phyloP scores from a whole-genome alignment of 148 eudicot species.

The Nepenthes gracilis region DNA sequence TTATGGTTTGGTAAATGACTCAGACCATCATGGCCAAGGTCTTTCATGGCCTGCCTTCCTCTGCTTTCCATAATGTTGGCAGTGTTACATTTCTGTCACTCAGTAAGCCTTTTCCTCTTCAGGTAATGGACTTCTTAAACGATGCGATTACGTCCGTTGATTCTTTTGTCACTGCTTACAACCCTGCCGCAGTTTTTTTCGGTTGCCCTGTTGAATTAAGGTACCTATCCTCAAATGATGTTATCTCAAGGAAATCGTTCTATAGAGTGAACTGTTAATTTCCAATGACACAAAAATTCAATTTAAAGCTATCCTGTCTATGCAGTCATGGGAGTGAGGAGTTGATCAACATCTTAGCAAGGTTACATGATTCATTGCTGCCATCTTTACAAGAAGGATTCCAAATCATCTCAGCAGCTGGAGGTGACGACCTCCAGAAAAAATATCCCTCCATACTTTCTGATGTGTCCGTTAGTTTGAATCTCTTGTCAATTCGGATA shows the following conservation, averaged over 20 bases:
- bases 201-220: conserved; percentile 59
- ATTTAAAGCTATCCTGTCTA: not conserved
- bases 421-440: conserved; percentile 13
- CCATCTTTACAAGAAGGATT: conserved; percentile 75
- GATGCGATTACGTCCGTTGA: conserved; percentile 80
- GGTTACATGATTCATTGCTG: conserved; percentile 71
- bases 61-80: not conserved
- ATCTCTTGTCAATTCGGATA: conserved; percentile 58
- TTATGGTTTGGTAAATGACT: too few species aligned
- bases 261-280: too few species aligned
- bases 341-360: conserved; percentile 53
- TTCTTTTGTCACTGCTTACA: conserved; percentile 59
- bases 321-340: conserved; percentile 75
- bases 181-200: conserved; percentile 65
- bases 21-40: too few species aligned
- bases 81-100: not conserved
- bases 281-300: not conserved
- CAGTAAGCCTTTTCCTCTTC: not conserved
- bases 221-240: conserved; percentile 17
- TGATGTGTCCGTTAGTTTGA: conserved; percentile 45
- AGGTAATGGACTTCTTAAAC: conserved; percentile 96
- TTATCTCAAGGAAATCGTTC: not conserved
- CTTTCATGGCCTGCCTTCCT: too few species aligned
- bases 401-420: conserved; percentile 32
- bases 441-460: conserved; percentile 30